A percentile compares a stretch with the other conserved stretches of the same genome.
phyloP scores from a whole-genome alignment of 2,329 filamentous ascomycete species.

The Hypoxylon rubiginosum region DNA sequence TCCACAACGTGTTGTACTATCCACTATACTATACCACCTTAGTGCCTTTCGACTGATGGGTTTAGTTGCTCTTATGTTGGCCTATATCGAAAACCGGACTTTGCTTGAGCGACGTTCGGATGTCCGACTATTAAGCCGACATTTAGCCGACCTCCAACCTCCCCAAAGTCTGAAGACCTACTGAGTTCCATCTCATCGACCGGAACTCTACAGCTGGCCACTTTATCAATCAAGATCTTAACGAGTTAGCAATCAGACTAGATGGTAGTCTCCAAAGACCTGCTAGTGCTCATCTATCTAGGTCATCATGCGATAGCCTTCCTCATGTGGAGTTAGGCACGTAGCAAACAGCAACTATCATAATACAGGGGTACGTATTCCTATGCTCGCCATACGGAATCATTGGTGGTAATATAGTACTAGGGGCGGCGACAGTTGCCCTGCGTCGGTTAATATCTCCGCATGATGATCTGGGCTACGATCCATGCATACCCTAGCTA shows the following conservation, averaged over 20 bases:
- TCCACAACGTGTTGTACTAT: conserved; percentile 42
- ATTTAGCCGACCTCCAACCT: background rate
- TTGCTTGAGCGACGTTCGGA: background rate
- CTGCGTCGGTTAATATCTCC: conserved; percentile 15
- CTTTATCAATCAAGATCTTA: too few relatives aligned
- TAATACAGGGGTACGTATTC: background rate
- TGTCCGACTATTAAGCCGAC: background rate
- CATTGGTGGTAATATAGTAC: conserved; percentile 1
- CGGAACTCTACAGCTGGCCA: too few relatives aligned
- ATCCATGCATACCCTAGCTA: conserved; percentile 2
- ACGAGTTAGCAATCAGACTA: too few relatives aligned
- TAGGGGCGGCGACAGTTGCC: background rate
- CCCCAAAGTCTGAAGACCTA: background rate
- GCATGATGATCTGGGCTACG: conserved; percentile 8
- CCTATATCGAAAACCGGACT: background rate
- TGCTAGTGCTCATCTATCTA: background rate
- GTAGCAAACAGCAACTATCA: background rate
- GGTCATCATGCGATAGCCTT: background rate
- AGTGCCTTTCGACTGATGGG: background rate
- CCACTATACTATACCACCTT: conserved; percentile 41
- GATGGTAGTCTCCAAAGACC: too few relatives aligned
- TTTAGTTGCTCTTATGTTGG: background rate
- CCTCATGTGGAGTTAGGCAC: background rate
- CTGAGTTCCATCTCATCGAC: background rate
- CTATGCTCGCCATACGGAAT: background rate